Base-by-base conservation (phyloP, 805 yeast genomes). In the Schwanniomyces vanrijiae region DNA sequence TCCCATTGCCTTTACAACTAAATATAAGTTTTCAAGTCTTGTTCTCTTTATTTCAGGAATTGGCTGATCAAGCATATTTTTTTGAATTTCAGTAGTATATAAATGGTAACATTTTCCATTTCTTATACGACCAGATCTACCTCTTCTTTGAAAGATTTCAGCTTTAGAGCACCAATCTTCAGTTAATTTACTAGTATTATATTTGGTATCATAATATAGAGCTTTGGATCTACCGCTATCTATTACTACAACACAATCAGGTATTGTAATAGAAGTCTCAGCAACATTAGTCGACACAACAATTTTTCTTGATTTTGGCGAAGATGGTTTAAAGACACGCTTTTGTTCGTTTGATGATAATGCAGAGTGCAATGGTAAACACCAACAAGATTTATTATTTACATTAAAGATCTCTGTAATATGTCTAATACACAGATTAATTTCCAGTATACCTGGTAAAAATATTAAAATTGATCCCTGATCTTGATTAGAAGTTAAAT, bases 91-190 rank as follows among this genome's bases (percentile, higher is more conserved):
- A 44, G 71, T 68, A 1, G 97, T 85, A 65, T 80, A 92, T 40
- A 92, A 60, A 60, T 88, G 90, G 65, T 82, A 92, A 52, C 97
- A 90, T 11, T 73, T 70, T 47, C 99, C 99, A 21, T 75, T 75
- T 29, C 84, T 80, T 10, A 92, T 90, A 79, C 99, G 91, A 52
- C 99, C 99, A n/a, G 97, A 92, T 73, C 99, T 87, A 63, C 99
- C 99, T 64, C 96, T 76, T 69, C 99, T 80, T 66, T 92, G 99
- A 19, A 82, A 79, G 19, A 84, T 84, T 58, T 95, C 96, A 0
- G 98, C 97, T 52, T 80, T 80, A 0, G 98, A 91, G 19, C 90
- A 89, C 90, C 96, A 92, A 3, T 77, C 74, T 56, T 92, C 97
- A 4, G 82, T 73, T 40, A 92, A 73, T 45, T 80, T 80, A 0